Evolutionary conservation across 768 basidiomycete species (phyloP).

Genomic region (Neoboletus subvelutipes): DNA sequence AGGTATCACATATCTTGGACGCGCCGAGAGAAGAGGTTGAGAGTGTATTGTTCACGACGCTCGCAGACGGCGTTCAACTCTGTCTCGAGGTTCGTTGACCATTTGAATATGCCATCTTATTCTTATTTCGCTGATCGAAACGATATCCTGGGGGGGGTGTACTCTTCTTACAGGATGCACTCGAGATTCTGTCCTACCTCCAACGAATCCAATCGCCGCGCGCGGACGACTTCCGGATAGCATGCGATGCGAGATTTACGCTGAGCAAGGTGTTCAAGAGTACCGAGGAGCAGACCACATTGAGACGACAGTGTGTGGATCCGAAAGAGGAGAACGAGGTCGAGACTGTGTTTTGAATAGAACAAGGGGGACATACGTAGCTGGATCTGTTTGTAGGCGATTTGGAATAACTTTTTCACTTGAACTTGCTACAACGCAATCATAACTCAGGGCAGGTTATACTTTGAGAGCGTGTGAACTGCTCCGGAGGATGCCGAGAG

Average conservation of each 20-base stretch:
- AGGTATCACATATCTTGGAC: slow-evolving; percentile 48
- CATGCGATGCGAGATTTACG: slow-evolving; percentile 52
- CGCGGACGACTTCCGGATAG: slow-evolving; percentile 58
- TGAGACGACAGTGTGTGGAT: slow-evolving; percentile 32
- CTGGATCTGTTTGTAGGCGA: not conserved
- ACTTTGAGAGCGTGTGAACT: slow-evolving; percentile 19
- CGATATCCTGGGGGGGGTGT: not conserved
- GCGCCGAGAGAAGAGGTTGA: slow-evolving; percentile 61
- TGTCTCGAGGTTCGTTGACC: slow-evolving; percentile 43
- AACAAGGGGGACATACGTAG: not conserved
- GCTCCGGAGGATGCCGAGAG: slow-evolving; percentile 20
- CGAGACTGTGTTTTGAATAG: slow-evolving; percentile 26
- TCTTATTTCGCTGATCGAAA: not conserved
- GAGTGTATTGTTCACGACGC: slow-evolving; percentile 47
- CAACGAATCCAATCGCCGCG: slow-evolving; percentile 49
- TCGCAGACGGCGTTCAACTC: slow-evolving; percentile 44
- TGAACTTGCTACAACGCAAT: not conserved
- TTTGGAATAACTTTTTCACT: not conserved
- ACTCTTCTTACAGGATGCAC: slow-evolving; percentile 45
- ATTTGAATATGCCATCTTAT: not conserved
- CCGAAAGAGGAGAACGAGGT: slow-evolving; percentile 21
- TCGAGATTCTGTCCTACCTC: slow-evolving; percentile 50
- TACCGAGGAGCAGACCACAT: slow-evolving; percentile 44
- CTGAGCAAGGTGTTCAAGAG: slow-evolving; percentile 69
- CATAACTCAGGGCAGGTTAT: slow-evolving; percentile 30